A percentile compares a stretch with the other conserved stretches of the same genome.
Conservation (phyloP, 345 rosid genomes). For the Kandelia obovata region DNA sequence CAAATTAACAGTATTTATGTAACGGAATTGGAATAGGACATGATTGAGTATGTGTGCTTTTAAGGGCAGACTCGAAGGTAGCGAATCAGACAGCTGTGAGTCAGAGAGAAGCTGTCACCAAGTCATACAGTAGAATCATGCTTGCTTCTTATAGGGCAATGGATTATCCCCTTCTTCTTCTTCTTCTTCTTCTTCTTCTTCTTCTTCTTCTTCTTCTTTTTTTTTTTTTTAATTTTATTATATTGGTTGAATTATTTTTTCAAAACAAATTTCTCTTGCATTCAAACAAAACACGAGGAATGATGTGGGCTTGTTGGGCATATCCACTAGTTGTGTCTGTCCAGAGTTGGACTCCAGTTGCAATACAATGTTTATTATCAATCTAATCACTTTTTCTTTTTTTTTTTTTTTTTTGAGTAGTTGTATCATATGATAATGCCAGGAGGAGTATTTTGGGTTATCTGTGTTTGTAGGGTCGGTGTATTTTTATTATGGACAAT, state of each 20-base stretch:
- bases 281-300: conserved; percentile 37
- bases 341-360: conserved; percentile 37
- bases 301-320: conserved; percentile 39
- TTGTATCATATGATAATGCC: no score
- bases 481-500: no score
- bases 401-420: no score
- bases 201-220: no score
- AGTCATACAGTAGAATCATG: conserved; percentile 43
- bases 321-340: conserved; percentile 9
- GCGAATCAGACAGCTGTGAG: conserved; percentile 22
- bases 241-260: no score
- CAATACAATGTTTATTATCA: neutral
- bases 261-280: neutral
- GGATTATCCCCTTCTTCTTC: no score
- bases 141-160: conserved; percentile 35
- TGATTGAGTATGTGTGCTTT: conserved; percentile 23
- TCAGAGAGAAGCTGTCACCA: conserved; percentile 2
- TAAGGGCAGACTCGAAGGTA: conserved; percentile 21
- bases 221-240: no score
- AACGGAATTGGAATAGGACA: no score
- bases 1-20: conserved; percentile 7
- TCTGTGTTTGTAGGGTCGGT: no score
- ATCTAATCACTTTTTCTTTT: conserved; percentile 2
- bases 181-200: rapidly evolving
- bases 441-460: no score